Conservation (phyloP, 257 asterid species). For the Nicotiana tabacum region DNA sequence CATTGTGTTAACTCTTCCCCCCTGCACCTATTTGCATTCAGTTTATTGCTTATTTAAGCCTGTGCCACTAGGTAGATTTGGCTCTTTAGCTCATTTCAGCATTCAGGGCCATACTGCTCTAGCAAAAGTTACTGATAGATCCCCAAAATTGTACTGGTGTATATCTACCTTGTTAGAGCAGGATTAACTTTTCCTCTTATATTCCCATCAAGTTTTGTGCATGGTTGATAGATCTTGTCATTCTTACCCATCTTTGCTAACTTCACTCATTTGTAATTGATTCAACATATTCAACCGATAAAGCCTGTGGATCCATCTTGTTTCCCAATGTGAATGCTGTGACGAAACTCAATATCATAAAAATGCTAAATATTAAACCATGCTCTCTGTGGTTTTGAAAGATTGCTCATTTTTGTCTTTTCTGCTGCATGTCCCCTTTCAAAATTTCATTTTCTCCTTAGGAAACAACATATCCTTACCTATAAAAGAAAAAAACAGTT, state of each 20-base stretch:
- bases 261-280: not conserved
- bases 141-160: not conserved
- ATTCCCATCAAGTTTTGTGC: not conserved
- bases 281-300: not conserved
- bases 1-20: not conserved
- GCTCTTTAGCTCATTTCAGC: not conserved
- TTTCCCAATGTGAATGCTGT: not conserved
- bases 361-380: not conserved
- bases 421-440: not conserved
- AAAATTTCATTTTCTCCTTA: not conserved
- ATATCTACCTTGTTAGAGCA: slow-evolving; percentile 1
- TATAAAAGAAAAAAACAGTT: no score
- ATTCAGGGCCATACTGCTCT: slow-evolving; percentile 3
- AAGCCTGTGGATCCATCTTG: not conserved
- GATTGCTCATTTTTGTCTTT: not conserved
- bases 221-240: not conserved
- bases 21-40: not conserved
- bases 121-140: not conserved
- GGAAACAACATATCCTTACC: not conserved
- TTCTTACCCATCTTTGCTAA: not conserved
- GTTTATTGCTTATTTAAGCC: not conserved
- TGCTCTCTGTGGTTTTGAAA: not conserved
- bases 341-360: not conserved
- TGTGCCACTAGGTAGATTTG: not conserved
- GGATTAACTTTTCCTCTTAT: not conserved